Percentiles rank a stretch among this genome's conserved stretches.
These are phyloP conservation scores for Simplicillium sp. DNA, from an alignment of 2,329 filamentous ascomycete species.

Conservation along the genomic window DNA sequence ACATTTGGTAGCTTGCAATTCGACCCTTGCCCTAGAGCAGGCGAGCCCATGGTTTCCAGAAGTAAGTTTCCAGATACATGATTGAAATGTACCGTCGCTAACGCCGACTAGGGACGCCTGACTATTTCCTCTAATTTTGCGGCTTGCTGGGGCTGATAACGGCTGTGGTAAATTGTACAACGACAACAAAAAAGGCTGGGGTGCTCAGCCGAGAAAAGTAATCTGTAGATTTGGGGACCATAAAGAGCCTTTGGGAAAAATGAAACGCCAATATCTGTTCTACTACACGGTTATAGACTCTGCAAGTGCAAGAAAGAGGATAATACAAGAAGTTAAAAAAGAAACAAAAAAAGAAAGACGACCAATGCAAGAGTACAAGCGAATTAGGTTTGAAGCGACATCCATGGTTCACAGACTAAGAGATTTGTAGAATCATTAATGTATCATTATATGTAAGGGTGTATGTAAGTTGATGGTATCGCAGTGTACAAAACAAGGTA, in stretches of 20 bases:
- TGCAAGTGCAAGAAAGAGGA: neutral
- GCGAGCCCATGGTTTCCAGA: slow-evolving; percentile 97
- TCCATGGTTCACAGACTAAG: too few species aligned
- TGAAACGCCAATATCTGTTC: too few species aligned
- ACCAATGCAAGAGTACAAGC: neutral
- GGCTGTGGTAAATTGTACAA: slow-evolving; percentile 6
- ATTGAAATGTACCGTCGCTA: neutral
- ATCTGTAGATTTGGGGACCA: too few species aligned
- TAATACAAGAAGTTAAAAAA: slow-evolving; percentile 6
- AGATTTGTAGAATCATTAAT: neutral
- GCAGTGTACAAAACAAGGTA: neutral
- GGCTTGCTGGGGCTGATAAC: slow-evolving; percentile 2
- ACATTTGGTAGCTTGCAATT: slow-evolving; percentile 75
- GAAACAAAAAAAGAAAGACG: slow-evolving; percentile 3
- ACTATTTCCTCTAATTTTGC: slow-evolving; percentile 84
- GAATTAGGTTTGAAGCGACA: too few species aligned
- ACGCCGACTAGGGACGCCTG: slow-evolving; percentile 59
- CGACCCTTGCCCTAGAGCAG: slow-evolving; percentile 92
- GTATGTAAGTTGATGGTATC: slow-evolving; percentile 7
- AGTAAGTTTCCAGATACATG: slow-evolving; percentile 36
- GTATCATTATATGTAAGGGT: slow-evolving; percentile 3
- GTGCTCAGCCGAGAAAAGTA: neutral
- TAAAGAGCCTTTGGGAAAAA: too few species aligned
- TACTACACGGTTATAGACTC: too few species aligned
- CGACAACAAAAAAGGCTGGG: neutral